Base-by-base conservation (phyloP, 345 rosid species). In the Brassica juncea region DNA sequence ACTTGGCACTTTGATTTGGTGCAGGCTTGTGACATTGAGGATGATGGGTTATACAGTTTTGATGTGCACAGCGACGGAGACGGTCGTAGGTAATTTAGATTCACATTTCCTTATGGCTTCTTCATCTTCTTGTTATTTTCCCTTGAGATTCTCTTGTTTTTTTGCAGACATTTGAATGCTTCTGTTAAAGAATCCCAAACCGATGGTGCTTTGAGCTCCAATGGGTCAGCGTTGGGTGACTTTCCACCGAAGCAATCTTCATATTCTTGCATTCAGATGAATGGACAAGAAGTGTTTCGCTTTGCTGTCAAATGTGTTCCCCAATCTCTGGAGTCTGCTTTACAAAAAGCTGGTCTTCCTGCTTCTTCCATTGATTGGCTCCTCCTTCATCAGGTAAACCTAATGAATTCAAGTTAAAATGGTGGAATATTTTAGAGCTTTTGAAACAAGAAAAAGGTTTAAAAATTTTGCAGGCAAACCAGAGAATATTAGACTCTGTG, bases 271-370 rank as follows among this genome's bases (percentile, higher is more conserved):
- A 84, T 91, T 81, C 89, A 90, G 42, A 95, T 91, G 97, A 93
- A 93, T 64, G 99, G 98, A 5, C 86, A 90, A 83, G 98, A 95
- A 85, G 99, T 93, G 25, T 93, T 91, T 70, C 96, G 96, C 72
- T 95, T 95, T 84, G 99, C 96, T 8, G 90, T 85, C 14, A 87
- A 85, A 81, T 82, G 86, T 44, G 98, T 95, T 76, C 99, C 99
- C 8, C 96, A 90, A 79, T 82, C 97, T 16, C 86, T 95, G 5
- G 96, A 90, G 70, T 74, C 85, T 81, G 88, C 99, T 77, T 88
- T 95, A 28, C 73, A 79, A 76, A 93, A 89, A 79, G 97, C 98
- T 3, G 97, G 97, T 72, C 90, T 95, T 32, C 77, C 83, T 9
- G 84, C 84, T 70, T 88, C 98, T 23, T 82, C 66, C 83, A 84